phyloP scores from a whole-genome alignment of 2,329 filamentous ascomycete species.

The Colletotrichum sp. region DNA sequence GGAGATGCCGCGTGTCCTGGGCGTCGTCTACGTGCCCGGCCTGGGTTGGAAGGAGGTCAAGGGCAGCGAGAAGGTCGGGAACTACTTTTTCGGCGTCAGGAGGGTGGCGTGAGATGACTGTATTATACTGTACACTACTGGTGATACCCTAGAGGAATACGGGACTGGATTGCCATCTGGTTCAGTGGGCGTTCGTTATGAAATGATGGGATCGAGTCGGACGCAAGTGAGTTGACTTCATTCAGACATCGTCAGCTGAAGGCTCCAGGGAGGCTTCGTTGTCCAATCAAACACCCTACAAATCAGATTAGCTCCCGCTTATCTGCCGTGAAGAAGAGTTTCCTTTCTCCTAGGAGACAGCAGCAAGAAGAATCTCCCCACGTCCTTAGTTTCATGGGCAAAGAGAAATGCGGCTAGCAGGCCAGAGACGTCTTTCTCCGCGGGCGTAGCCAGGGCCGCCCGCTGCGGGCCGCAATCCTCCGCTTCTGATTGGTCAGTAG shows the following conservation, averaged over 20 bases:
- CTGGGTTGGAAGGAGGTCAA: constrained; percentile 85
- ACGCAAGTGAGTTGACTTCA: background rate
- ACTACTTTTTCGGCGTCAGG: constrained; percentile 93
- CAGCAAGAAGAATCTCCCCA: background rate
- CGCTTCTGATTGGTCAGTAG: background rate
- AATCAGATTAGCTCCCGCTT: constrained; percentile 4
- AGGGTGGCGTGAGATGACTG: constrained; percentile 29
- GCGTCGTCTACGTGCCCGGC: constrained; percentile 89
- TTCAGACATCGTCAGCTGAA: background rate
- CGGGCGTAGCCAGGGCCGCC: constrained; percentile 15
- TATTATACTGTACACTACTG: constrained; percentile 9
- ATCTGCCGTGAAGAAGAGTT: background rate
- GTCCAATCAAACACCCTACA: background rate
- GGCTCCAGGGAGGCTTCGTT: background rate
- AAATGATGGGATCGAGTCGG: background rate
- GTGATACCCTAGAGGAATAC: constrained; percentile 1
- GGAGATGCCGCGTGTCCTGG: constrained; percentile 69
- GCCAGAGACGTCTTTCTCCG: constrained; percentile 7
- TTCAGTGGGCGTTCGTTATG: background rate
- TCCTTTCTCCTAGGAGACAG: constrained; percentile 15
- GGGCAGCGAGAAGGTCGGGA: constrained; percentile 85
- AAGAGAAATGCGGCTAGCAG: background rate
- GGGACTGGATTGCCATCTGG: background rate
- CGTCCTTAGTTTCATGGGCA: background rate
- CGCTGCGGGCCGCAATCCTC: background rate